Evolutionary conservation across 176 grass and related monocot genomes (phyloP).

Genomic region (Raddia guianensis): DNA sequence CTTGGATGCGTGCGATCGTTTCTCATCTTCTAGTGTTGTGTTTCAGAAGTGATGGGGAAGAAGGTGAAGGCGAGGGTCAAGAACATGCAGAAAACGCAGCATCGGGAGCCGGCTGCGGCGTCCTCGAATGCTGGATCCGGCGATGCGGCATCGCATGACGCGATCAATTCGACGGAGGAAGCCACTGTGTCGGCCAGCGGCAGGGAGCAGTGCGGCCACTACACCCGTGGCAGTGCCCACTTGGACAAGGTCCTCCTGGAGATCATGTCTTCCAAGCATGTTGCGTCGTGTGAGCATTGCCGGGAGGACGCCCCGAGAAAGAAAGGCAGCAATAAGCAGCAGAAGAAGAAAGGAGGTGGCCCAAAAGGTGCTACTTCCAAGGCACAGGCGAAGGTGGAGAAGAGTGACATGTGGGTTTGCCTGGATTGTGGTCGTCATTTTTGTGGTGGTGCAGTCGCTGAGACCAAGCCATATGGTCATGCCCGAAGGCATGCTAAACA

Average conservation of each 20-base stretch:
- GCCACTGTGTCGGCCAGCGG: conserved; percentile 41
- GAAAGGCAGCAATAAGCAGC: conserved; percentile 67
- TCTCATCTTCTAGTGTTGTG: background rate
- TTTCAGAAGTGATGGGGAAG: conserved; percentile 57
- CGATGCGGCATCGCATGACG: conserved; percentile 35
- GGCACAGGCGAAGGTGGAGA: conserved; percentile 47
- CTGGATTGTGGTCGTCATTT: conserved; percentile 76
- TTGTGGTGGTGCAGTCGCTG: conserved; percentile 66
- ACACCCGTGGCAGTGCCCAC: conserved; percentile 33
- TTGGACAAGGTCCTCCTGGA: conserved; percentile 66
- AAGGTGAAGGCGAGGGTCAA: conserved; percentile 48
- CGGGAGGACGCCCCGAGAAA: conserved; percentile 59
- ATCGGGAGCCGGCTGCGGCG: background rate
- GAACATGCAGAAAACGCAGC: conserved; percentile 39
- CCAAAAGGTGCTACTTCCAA: conserved; percentile 29
- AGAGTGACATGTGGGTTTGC: conserved; percentile 69
- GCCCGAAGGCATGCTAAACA: conserved; percentile 89
- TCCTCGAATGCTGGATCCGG: conserved; percentile 47
- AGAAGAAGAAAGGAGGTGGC: conserved; percentile 69
- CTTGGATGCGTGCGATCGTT: conserved; percentile 20
- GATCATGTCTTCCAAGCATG: conserved; percentile 58
- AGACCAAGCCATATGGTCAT: conserved; percentile 84
- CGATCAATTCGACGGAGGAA: conserved; percentile 36
- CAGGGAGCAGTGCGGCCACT: conserved; percentile 70
- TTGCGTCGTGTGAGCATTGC: conserved; percentile 73